Percentiles rank a stretch among this genome's conserved stretches.
These are phyloP conservation scores for Pleurotus tuber-regium DNA, from an alignment of 768 basidiomycete genomes.

Conservation along the genomic window DNA sequence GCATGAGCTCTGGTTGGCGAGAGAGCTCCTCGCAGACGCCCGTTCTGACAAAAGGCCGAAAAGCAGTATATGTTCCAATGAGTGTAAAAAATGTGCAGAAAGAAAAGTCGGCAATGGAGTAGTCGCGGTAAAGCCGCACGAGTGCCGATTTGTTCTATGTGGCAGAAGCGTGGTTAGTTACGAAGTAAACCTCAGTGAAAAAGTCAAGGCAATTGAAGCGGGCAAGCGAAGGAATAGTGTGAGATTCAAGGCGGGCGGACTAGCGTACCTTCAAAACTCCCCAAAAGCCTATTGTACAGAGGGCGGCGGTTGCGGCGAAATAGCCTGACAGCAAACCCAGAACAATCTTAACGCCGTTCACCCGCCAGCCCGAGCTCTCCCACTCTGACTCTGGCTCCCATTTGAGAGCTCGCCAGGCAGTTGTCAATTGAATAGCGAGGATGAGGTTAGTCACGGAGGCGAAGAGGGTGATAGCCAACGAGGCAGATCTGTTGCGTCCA, in stretches of 20 bases:
- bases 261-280: slow-evolving; percentile 66
- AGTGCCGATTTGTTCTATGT: slow-evolving; percentile 57
- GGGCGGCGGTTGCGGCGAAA: slow-evolving; percentile 61
- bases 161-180: slow-evolving; percentile 9
- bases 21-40: slow-evolving; percentile 74
- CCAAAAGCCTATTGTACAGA: slow-evolving; percentile 61
- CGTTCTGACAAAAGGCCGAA: slow-evolving; percentile 51
- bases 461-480: slow-evolving; percentile 35
- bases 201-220: no score
- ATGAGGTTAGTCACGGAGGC: slow-evolving; percentile 31
- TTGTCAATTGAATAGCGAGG: slow-evolving; percentile 34
- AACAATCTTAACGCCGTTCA: slow-evolving; percentile 48
- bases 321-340: slow-evolving; percentile 67
- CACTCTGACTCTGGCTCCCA: slow-evolving; percentile 49
- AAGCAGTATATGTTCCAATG: slow-evolving; percentile 56
- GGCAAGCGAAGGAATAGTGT: no score
- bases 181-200: not conserved
- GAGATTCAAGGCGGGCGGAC: no score
- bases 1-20: slow-evolving; percentile 71
- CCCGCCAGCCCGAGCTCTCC: slow-evolving; percentile 35
- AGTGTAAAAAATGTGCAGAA: slow-evolving; percentile 62
- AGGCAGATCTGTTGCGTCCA: slow-evolving; percentile 29
- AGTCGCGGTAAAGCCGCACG: slow-evolving; percentile 81
- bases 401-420: slow-evolving; percentile 35
- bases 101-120: slow-evolving; percentile 74